Conservation (phyloP, 441 rosid species). For the Arabidopsis hybrid region DNA sequence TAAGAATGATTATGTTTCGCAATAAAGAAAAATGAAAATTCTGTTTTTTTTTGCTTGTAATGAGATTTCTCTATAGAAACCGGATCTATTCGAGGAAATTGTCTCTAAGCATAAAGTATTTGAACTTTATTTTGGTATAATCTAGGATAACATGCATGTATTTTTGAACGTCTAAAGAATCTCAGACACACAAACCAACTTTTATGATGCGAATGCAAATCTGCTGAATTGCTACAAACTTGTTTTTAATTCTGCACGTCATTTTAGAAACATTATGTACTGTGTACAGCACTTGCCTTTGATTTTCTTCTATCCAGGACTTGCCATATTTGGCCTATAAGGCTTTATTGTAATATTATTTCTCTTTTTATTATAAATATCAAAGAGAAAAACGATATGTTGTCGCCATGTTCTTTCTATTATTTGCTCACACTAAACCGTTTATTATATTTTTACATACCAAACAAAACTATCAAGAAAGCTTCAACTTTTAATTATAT, state of each 20-base stretch:
- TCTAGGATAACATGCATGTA: not conserved
- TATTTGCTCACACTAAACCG: not conserved
- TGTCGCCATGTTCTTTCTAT: conserved; percentile 31
- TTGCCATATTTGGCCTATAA: not conserved
- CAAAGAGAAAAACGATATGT: conserved; percentile 3
- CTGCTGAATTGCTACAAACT: not conserved
- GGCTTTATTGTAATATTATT: not conserved
- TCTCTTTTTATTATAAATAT: not conserved
- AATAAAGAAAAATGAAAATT: no score
- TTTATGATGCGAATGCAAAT: no score
- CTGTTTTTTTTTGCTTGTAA: no score
- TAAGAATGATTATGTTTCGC: no score
- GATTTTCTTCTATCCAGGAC: not conserved
- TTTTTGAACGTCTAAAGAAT: not conserved
- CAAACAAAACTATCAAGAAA: not conserved
- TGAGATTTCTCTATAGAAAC: not conserved
- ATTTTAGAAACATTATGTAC: not conserved
- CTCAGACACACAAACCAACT: not conserved
- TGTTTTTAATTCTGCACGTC: no score
- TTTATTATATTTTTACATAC: not conserved
- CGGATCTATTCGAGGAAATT: not conserved
- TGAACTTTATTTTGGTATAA: not conserved
- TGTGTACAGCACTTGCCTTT: conserved; percentile 9
- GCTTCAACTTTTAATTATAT: conserved; percentile 2
- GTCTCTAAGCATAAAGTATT: not conserved